A percentile compares a stretch with the other conserved stretches of the same genome.
Conservation (phyloP, 192 early-diverging fungal genomes). For the Coemansia sp. region DNA sequence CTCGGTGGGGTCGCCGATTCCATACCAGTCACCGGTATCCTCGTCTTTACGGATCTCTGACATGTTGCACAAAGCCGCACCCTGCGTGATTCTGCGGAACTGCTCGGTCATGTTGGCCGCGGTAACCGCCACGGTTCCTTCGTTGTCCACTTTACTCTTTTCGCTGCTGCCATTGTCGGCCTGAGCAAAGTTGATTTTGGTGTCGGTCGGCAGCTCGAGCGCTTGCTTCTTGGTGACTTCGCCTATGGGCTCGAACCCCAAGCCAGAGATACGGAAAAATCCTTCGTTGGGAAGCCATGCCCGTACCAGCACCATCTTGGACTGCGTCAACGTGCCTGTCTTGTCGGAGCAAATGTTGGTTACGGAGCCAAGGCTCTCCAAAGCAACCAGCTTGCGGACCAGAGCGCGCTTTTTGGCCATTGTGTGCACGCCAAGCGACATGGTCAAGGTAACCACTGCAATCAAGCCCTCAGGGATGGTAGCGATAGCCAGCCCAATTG, state of each 20-base stretch:
- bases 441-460: slow-evolving; percentile 91
- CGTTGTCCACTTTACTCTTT: slow-evolving; percentile 8
- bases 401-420: slow-evolving; percentile 88
- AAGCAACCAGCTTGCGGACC: slow-evolving; percentile 81
- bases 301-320: slow-evolving; percentile 87
- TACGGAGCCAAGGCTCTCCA: slow-evolving; percentile 90
- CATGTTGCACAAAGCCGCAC: slow-evolving; percentile 83
- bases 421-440: slow-evolving; percentile 83
- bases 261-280: slow-evolving; percentile 66
- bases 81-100: slow-evolving; percentile 56
- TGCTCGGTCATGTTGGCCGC: slow-evolving; percentile 44
- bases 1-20: slow-evolving; percentile 90
- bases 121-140: slow-evolving; percentile 34
- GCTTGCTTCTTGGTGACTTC: slow-evolving; percentile 43
- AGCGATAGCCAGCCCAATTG: slow-evolving; percentile 85
- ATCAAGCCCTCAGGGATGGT: slow-evolving; percentile 94
- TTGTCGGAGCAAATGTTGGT: slow-evolving; percentile 97
- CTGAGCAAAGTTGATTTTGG: slow-evolving; percentile 26
- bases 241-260: slow-evolving; percentile 62
- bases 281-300: slow-evolving; percentile 78
- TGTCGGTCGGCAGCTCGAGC: slow-evolving; percentile 12
- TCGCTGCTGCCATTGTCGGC: slow-evolving; percentile 1
- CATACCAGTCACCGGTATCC: slow-evolving; percentile 64
- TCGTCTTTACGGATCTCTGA: slow-evolving; percentile 63
- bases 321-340: slow-evolving; percentile 90